phyloP scores from a whole-genome alignment of 495 filamentous ascomycete genomes.

The Penicillium nucicola region DNA sequence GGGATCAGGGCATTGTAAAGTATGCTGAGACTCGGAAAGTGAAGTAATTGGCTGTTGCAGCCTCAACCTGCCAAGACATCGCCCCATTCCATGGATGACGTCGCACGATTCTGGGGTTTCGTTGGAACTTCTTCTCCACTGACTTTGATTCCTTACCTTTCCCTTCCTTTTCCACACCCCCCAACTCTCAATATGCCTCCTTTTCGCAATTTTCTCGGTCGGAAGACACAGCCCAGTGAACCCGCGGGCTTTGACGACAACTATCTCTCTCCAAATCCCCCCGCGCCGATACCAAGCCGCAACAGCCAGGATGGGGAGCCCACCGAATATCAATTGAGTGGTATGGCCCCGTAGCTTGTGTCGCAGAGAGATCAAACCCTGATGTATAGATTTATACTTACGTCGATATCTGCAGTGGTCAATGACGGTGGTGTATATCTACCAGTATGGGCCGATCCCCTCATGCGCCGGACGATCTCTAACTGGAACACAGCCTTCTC shows the following conservation, averaged over 20 bases:
- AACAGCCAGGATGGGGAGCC: constrained; percentile 55
- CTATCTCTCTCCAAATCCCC: constrained; percentile 43
- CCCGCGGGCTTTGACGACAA: constrained; percentile 49
- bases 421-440: constrained; percentile 96
- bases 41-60: no score
- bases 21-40: no score
- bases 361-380: neutral
- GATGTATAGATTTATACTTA: constrained; percentile 3
- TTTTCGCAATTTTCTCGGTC: constrained; percentile 73
- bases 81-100: no score
- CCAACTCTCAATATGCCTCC: constrained; percentile 58
- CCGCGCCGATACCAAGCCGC: constrained; percentile 56
- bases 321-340: constrained; percentile 79
- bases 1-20: no score
- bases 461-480: no score
- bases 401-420: constrained; percentile 61
- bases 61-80: no score
- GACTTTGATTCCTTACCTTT: neutral
- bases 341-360: constrained; percentile 42
- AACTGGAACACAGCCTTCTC: constrained; percentile 71
- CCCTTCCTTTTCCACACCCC: neutral
- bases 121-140: no score
- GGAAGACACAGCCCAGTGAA: constrained; percentile 51
- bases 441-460: constrained; percentile 57
- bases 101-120: no score